Percentiles rank a stretch among this genome's conserved stretches.
These are phyloP conservation scores for Globisporangium orthogonon DNA, from an alignment of 352 stramenopile species.

Conservation along the genomic window DNA sequence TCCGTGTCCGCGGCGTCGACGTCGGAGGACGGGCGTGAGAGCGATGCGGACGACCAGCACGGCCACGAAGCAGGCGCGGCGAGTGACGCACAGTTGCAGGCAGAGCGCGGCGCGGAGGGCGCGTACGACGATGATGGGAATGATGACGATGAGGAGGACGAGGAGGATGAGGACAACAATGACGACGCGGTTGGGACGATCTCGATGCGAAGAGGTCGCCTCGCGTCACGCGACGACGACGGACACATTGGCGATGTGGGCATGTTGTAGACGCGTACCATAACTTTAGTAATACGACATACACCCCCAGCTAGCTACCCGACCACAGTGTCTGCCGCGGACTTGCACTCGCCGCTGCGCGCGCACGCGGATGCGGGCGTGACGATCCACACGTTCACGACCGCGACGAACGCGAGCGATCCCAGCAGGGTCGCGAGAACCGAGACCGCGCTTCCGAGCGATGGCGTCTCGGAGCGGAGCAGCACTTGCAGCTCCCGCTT, in stretches of 20 bases:
- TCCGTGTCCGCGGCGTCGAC: slow-evolving; percentile 2
- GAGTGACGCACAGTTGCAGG: not conserved
- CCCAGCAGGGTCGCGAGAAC: slow-evolving; percentile 1
- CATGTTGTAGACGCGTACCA: not conserved
- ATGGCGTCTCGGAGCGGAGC: not conserved
- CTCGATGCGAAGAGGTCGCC: not conserved
- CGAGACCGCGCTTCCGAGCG: not conserved
- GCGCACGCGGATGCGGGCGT: slow-evolving; percentile 1
- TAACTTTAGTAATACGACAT: not conserved
- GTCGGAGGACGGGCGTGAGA: slow-evolving; percentile 9
- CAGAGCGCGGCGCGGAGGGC: not conserved
- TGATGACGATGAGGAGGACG: not conserved
- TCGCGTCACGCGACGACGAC: not conserved
- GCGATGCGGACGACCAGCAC: slow-evolving; percentile 5
- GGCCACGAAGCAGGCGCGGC: not conserved
- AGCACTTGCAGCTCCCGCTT: slow-evolving; percentile 31
- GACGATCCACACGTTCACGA: slow-evolving; percentile 6
- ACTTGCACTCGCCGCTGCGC: not conserved
- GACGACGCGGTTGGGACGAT: not conserved
- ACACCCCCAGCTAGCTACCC: not conserved
- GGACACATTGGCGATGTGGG: not conserved
- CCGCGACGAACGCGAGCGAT: slow-evolving; percentile 3
- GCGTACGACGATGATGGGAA: not conserved
- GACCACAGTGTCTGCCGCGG: not conserved
- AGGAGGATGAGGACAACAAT: not conserved